A percentile compares a stretch with the other conserved stretches of the same genome.
phyloP scores from a whole-genome alignment of 495 filamentous ascomycete species.

The Geoglossum glabrum region DNA sequence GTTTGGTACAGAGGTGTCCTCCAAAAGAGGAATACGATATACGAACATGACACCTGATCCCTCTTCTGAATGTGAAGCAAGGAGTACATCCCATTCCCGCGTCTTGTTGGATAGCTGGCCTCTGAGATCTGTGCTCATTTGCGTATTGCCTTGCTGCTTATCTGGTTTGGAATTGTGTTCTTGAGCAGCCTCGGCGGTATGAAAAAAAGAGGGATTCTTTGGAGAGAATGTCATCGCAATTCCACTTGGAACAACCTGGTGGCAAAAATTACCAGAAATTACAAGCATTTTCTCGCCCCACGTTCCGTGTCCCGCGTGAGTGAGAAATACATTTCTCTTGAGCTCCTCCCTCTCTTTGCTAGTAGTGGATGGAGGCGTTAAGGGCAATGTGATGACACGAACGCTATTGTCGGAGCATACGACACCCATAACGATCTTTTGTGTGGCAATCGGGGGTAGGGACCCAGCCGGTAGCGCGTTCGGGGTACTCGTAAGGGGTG shows the following conservation, averaged over 20 bases:
- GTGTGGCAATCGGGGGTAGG: slow-evolving; percentile 36
- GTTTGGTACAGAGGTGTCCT: slow-evolving; percentile 11
- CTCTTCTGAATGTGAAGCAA: slow-evolving; percentile 45
- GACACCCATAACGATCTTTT: slow-evolving; percentile 47
- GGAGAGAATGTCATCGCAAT: slow-evolving; percentile 47
- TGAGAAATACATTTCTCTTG: slow-evolving; percentile 19
- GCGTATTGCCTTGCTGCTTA: slow-evolving; percentile 12
- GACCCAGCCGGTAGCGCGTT: slow-evolving; percentile 19
- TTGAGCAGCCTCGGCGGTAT: neutral
- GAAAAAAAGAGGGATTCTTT: slow-evolving; percentile 16
- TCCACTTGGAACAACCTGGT: slow-evolving; percentile 39
- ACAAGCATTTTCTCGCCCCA: slow-evolving; percentile 41
- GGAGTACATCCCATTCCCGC: slow-evolving; percentile 31
- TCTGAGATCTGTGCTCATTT: slow-evolving; percentile 13
- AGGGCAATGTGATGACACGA: slow-evolving; percentile 49
- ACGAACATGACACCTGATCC: slow-evolving; percentile 41
- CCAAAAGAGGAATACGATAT: slow-evolving; percentile 27
- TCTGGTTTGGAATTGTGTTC: slow-evolving; percentile 8
- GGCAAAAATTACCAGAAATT: slow-evolving; percentile 29
- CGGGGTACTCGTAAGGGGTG: slow-evolving; percentile 2
- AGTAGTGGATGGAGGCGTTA: slow-evolving; percentile 46
- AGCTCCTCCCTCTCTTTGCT: slow-evolving; percentile 17
- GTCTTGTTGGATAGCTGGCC: neutral
- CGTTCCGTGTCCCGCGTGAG: slow-evolving; percentile 29
- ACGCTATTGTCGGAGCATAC: slow-evolving; percentile 50